Evolutionary conservation across 345 rosid genomes (phyloP), one percentile per base, ranked within the genome.

Genomic region (Salix arbutifolia): DNA sequence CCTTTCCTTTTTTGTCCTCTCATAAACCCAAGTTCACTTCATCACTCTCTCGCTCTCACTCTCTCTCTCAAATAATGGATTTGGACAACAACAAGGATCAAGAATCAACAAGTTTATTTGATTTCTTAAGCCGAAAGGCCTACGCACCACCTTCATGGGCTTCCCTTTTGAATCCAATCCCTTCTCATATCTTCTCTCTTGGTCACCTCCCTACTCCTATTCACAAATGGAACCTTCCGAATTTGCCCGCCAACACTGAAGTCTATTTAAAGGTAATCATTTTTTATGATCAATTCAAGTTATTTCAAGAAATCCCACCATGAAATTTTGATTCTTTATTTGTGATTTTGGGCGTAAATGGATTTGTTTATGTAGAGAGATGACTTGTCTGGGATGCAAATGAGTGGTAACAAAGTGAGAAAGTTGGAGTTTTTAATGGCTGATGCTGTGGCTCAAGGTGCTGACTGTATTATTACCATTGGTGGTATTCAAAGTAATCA

Each of bases 401-500:
- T 52, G 58, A 52, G 58, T 52, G 58, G n/a, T 52, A 52, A 52
- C 58, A 52, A 52, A 52, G 58, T 52, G 23, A 52, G 58, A 52
- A 52, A 52, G n/a, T 52, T 52, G 58, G 58, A 52, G n/a, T 52
- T 52, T 19, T 52, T 52, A 18, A 52, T 52, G n/a, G 58, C n/a
- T 52, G 58, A 52, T 52, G 58, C 21, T 6, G 58, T 18, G 58
- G 58, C 58, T 52, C 58, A 52, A 52, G 58, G 58, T 17, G 95
- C 98, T n/a, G 97, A 95, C 65, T 90, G 97, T 25, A 79, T 93
- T 53, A 85, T 93, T 67, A 93, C 97, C 7, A 88, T 91, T 58
- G 99, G 99, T 11, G 99, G 96, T 53, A 93, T 95, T 67, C 97
- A 95, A 81, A 95, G 97, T 81, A 92, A 95, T 77, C 98, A 94